These are phyloP conservation scores for Talaromyces wortmannii DNA, from an alignment of 495 filamentous ascomycete species.

Conservation along the genomic window DNA sequence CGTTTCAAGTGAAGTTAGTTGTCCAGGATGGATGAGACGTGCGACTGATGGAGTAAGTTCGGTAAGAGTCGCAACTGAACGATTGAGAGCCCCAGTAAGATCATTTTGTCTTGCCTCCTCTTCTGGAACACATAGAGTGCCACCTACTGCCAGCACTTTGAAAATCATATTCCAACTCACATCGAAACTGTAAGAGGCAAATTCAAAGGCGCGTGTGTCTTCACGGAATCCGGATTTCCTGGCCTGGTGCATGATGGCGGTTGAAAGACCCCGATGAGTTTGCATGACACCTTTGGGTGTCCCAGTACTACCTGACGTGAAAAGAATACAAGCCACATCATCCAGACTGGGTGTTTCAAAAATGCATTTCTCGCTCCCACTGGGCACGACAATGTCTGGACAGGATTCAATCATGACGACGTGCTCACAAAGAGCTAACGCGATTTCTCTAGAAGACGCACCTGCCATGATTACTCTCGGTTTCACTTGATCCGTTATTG, in stretches of 20 bases:
- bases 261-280: slow-evolving; percentile 10
- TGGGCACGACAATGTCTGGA: no score
- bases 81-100: slow-evolving; percentile 16
- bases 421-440: not conserved
- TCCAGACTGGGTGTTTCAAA: not conserved
- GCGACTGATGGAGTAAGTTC: slow-evolving; percentile 22
- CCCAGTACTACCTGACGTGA: no score
- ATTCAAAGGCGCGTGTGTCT: slow-evolving; percentile 50
- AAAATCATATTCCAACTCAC: slow-evolving; percentile 52
- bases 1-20: slow-evolving; percentile 11
- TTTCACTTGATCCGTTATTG: slow-evolving; percentile 25
- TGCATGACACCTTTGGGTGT: slow-evolving; percentile 18
- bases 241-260: slow-evolving; percentile 21
- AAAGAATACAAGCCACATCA: slow-evolving; percentile 30
- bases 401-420: not conserved
- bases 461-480: slow-evolving; percentile 36
- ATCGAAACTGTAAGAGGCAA: slow-evolving; percentile 55
- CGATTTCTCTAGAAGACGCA: not conserved
- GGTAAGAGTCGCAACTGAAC: slow-evolving; percentile 14
- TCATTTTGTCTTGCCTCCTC: slow-evolving; percentile 28
- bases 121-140: slow-evolving; percentile 50
- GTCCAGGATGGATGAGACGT: slow-evolving; percentile 10
- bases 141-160: slow-evolving; percentile 46
- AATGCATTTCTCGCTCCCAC: no score
- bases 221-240: slow-evolving; percentile 6